phyloP scores from a whole-genome alignment of 805 yeast genomes.

The Candida vaughaniae region DNA sequence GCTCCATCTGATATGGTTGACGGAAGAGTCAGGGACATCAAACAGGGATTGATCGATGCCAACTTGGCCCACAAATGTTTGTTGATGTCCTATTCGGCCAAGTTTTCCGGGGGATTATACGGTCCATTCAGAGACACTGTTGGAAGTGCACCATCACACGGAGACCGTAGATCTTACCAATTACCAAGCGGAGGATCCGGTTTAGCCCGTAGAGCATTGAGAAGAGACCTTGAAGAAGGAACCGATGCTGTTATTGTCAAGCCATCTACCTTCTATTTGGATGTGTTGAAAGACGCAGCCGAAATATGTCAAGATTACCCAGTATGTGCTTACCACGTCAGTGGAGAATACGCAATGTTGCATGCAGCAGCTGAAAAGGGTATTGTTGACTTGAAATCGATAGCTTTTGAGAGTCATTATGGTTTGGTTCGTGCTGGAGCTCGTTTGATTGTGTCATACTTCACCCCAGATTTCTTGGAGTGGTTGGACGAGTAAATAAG shows the following conservation, averaged over 20 bases:
- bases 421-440: conserved; percentile 97
- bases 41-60: conserved; percentile 75
- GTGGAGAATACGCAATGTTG: conserved; percentile 97
- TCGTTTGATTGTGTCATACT: conserved; percentile 82
- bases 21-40: conserved; percentile 88
- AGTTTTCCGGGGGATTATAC: conserved; percentile 84
- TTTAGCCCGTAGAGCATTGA: conserved; percentile 85
- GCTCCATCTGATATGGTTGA: conserved; percentile 99
- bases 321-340: conserved; percentile 91
- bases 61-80: conserved; percentile 84
- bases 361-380: conserved; percentile 98
- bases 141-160: conserved; percentile 82
- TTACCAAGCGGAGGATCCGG: conserved; percentile 93
- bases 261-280: conserved; percentile 94
- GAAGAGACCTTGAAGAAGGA: conserved; percentile 86
- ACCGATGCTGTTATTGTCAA: conserved; percentile 94
- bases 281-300: conserved; percentile 85
- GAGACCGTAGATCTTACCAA: conserved; percentile 92
- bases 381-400: conserved; percentile 76
- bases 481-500: conserved; percentile 57
- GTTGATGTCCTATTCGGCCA: conserved; percentile 92
- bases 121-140: conserved; percentile 99
- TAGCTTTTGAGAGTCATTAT: conserved; percentile 83
- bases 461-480: conserved; percentile 92
- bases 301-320: conserved; percentile 82